A percentile compares a stretch with the other conserved stretches of the same genome.
Evolutionary conservation across 192 early-diverging fungal species (phyloP).

Genomic region (Podila clonocystis): DNA sequence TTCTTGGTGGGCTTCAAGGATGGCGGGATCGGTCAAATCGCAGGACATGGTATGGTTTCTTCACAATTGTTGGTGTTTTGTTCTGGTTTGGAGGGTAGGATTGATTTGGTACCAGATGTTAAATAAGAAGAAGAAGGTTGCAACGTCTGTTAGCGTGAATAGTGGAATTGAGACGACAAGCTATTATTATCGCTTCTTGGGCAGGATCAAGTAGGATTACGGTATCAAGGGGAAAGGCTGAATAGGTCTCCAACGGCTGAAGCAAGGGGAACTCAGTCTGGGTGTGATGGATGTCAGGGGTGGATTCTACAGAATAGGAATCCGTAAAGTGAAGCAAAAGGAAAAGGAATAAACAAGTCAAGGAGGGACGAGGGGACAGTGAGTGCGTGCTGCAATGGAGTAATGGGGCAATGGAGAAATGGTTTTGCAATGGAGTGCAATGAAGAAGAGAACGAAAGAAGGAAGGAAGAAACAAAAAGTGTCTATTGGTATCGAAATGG

Average conservation of each 20-base stretch:
- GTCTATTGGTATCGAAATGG: neutral
- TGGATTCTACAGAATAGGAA: neutral
- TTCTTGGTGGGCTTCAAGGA: slow-evolving; percentile 61
- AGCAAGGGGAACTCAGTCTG: neutral
- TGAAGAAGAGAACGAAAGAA: neutral
- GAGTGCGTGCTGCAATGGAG: neutral
- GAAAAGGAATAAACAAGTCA: neutral
- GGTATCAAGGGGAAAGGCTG: neutral
- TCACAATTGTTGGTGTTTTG: neutral
- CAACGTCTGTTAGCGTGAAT: neutral
- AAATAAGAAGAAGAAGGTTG: neutral
- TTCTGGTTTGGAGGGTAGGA: neutral
- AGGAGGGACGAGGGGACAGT: neutral
- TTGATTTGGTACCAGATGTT: neutral
- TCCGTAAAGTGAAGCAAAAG: neutral
- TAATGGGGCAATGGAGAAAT: neutral
- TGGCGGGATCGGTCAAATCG: slow-evolving; percentile 68
- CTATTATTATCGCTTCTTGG: too few relatives aligned
- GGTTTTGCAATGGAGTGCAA: neutral
- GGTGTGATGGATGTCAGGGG: neutral
- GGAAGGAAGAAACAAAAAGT: neutral
- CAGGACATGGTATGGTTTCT: slow-evolving; percentile 58
- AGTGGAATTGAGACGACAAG: too few relatives aligned
- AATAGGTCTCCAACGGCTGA: too few relatives aligned
- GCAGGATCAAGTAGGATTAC: too few relatives aligned